Conservation (phyloP, 2,329 filamentous ascomycete genomes). For the Pyrenophora seminiperda region DNA sequence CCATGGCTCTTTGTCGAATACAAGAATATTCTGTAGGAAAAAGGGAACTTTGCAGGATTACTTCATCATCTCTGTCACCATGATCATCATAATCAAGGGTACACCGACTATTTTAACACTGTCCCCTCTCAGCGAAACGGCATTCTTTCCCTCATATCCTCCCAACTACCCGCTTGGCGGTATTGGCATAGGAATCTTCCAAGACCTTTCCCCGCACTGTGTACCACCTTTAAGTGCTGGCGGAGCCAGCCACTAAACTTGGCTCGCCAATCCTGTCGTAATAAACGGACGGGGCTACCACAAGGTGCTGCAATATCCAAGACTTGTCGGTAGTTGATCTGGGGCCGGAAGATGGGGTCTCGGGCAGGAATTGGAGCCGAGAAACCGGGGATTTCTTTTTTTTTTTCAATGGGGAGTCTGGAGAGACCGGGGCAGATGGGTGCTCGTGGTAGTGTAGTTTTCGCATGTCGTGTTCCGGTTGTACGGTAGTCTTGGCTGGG, state of each 20-base stretch:
- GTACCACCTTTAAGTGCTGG: slow-evolving; percentile 7
- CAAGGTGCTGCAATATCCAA: slow-evolving; percentile 2
- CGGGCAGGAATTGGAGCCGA: slow-evolving; percentile 9
- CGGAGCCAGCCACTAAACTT: slow-evolving; percentile 10
- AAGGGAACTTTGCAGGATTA: no score
- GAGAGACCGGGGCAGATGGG: background rate
- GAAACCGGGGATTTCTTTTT: background rate
- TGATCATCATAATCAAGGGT: no score
- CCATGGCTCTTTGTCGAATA: slow-evolving; percentile 1
- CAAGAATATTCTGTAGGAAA: no score
- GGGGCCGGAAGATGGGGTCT: slow-evolving; percentile 5
- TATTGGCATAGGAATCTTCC: slow-evolving; percentile 24
- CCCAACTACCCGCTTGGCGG: slow-evolving; percentile 8
- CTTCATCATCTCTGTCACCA: no score
- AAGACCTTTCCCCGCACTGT: slow-evolving; percentile 35
- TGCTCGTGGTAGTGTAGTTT: background rate
- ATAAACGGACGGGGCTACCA: background rate
- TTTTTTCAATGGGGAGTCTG: no score
- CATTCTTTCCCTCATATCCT: background rate
- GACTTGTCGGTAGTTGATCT: slow-evolving; percentile 9
- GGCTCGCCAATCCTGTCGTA: slow-evolving; percentile 17
- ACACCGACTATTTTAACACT: background rate
- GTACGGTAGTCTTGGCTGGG: background rate
- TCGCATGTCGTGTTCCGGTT: background rate
- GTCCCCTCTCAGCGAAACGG: no score